phyloP scores from a whole-genome alignment of 1,139 yeast genomes.

The Blastobotrys proliferans region DNA sequence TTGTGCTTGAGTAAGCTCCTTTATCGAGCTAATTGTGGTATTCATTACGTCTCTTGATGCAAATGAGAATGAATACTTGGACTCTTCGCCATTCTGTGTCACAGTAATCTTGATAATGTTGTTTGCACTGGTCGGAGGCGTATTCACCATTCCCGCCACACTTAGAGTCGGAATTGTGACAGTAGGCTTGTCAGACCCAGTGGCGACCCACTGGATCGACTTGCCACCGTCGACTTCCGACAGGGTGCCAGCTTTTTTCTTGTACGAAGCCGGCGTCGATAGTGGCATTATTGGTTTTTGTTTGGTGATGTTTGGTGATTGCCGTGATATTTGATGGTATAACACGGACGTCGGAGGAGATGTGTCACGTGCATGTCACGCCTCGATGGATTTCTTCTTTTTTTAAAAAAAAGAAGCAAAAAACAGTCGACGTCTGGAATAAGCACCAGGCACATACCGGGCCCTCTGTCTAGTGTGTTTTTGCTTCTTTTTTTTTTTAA shows the following conservation, averaged over 20 bases:
- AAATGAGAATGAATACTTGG: conserved; percentile 53
- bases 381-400: no score
- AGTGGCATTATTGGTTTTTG: conserved; percentile 11
- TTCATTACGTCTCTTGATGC: conserved; percentile 74
- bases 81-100: conserved; percentile 44
- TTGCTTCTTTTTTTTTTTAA: no score
- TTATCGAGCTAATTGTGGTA: conserved; percentile 63
- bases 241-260: conserved; percentile 28
- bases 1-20: conserved; percentile 48
- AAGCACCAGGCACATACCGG: no score
- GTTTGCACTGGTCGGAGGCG: conserved; percentile 66
- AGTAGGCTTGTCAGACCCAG: conserved; percentile 16
- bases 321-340: no score
- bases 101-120: conserved; percentile 56
- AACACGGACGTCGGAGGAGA: no score
- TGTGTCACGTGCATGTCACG: no score
- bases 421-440: no score
- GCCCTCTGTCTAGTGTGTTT: no score
- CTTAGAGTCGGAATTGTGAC: conserved; percentile 17
- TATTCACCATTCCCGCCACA: conserved; percentile 50
- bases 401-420: no score
- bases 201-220: conserved; percentile 23
- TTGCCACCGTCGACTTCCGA: conserved; percentile 20
- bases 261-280: conserved; percentile 26
- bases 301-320: no score